phyloP scores from a whole-genome alignment of 441 rosid species.

The Euphorbia schlechtendalii region DNA sequence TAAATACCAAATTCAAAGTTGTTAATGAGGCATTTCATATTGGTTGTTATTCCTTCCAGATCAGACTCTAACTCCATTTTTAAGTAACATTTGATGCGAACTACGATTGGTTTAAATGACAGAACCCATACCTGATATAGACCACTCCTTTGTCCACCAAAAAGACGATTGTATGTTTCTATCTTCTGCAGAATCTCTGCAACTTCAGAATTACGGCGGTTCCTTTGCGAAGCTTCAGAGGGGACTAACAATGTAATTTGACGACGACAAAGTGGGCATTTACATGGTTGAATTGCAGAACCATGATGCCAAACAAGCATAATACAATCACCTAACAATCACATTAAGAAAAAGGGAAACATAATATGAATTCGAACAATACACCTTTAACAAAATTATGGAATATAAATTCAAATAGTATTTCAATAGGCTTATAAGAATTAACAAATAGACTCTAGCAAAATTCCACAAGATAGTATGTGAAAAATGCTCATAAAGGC shows the following conservation, averaged over 20 bases:
- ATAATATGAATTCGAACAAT: background rate
- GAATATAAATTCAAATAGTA: background rate
- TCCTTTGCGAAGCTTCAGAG: conserved; percentile 44
- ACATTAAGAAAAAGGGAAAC: background rate
- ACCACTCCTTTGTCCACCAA: conserved; percentile 48
- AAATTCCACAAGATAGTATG: background rate
- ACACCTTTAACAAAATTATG: background rate
- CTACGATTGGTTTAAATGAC: background rate
- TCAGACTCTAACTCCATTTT: background rate
- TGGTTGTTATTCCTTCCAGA: background rate
- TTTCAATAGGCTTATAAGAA: background rate
- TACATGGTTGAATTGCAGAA: conserved; percentile 66
- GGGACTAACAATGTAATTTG: conserved; percentile 70
- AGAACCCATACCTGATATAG: conserved; percentile 48
- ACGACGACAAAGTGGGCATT: conserved; percentile 85
- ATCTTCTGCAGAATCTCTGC: conserved; percentile 42
- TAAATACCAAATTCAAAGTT: background rate
- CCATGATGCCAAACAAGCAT: conserved; percentile 84
- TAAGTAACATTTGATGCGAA: background rate
- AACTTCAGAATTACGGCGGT: conserved; percentile 35
- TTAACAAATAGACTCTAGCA: background rate
- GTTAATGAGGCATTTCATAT: background rate
- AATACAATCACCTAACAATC: conserved; percentile 55
- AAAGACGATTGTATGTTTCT: conserved; percentile 62
- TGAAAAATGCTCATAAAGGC: background rate